Conservation (phyloP, 1,139 yeast genomes). For the Pichia terricola region DNA sequence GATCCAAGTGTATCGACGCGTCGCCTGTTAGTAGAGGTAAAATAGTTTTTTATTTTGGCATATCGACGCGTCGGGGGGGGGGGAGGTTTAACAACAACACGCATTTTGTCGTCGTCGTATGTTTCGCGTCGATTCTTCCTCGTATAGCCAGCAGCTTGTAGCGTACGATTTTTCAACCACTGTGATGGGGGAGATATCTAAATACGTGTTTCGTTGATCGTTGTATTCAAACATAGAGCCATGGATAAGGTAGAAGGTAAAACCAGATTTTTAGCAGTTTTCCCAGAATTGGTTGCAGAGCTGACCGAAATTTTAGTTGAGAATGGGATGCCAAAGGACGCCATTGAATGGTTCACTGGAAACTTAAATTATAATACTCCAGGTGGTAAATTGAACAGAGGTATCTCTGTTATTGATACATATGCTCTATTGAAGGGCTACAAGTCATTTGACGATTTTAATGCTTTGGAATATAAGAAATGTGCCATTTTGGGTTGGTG, state of each 20-base stretch:
- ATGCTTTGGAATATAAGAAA: slow-evolving; percentile 60
- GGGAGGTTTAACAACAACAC: too few relatives aligned
- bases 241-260: slow-evolving; percentile 36
- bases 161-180: too few relatives aligned
- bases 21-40: too few relatives aligned
- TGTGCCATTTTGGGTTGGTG: slow-evolving; percentile 95
- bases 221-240: too few relatives aligned
- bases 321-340: slow-evolving; percentile 82
- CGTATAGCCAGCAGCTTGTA: too few relatives aligned
- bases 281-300: slow-evolving; percentile 74
- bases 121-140: too few relatives aligned
- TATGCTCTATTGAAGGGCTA: slow-evolving; percentile 68
- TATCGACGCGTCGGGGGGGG: neutral
- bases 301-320: slow-evolving; percentile 49
- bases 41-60: neutral
- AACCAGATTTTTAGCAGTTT: slow-evolving; percentile 60
- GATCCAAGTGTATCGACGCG: too few relatives aligned
- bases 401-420: slow-evolving; percentile 90
- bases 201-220: too few relatives aligned
- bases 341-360: slow-evolving; percentile 74
- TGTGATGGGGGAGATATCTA: too few relatives aligned
- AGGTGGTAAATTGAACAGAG: slow-evolving; percentile 96
- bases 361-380: slow-evolving; percentile 81
- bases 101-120: too few relatives aligned
- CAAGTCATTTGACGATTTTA: slow-evolving; percentile 48